Conservation (phyloP, 805 yeast genomes). For the Ogataea corticis region DNA sequence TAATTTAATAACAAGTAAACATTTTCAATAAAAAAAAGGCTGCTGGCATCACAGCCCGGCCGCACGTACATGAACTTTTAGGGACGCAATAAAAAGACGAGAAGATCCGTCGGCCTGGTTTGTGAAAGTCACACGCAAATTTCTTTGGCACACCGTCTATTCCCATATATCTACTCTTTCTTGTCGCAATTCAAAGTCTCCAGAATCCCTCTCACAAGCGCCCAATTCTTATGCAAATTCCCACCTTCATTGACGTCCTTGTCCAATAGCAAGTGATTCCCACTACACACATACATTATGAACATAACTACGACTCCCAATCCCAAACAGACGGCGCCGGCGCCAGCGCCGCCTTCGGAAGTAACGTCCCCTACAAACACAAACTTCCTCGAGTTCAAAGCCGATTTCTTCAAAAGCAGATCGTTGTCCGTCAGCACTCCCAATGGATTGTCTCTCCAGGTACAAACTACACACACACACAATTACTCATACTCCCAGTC, state of each 20-base stretch:
- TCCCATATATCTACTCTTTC: too few relatives aligned
- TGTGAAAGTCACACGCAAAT: too few relatives aligned
- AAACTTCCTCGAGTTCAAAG: conserved; percentile 21
- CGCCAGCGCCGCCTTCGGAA: too few relatives aligned
- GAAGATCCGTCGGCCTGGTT: neutral
- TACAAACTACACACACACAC: neutral
- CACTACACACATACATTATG: conserved; percentile 5
- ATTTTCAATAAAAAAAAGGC: neutral
- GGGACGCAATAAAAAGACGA: conserved; percentile 3
- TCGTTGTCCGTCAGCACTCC: conserved; percentile 16
- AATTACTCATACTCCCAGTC: conserved; percentile 3
- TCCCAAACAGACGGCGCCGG: neutral
- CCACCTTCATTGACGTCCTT: neutral
- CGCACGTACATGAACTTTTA: neutral
- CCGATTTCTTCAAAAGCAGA: conserved; percentile 20
- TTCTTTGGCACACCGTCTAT: too few relatives aligned
- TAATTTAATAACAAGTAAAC: conserved; percentile 3
- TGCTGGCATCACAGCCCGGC: neutral
- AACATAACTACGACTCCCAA: conserved; percentile 10
- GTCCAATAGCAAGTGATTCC: neutral
- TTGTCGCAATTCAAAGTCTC: too few relatives aligned
- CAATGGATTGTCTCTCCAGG: conserved; percentile 4
- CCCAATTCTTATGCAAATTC: neutral
- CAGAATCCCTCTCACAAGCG: too few relatives aligned
- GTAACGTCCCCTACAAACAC: conserved; percentile 2